Evolutionary conservation across 257 asterid species (phyloP).

Genomic region (Nicotiana undulata): DNA sequence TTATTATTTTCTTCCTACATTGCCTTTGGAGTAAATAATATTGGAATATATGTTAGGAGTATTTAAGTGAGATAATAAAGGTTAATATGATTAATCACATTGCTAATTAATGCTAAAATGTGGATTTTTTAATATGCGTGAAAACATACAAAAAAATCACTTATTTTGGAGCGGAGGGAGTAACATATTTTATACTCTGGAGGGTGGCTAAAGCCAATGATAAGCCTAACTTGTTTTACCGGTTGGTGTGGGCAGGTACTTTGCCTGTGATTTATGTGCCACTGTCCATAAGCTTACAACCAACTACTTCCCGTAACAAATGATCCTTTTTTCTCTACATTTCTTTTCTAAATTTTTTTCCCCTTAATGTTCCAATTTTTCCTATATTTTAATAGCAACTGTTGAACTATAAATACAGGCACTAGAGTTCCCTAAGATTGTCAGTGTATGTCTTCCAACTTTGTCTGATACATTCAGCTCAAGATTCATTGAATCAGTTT

Average conservation of each 20-base stretch:
- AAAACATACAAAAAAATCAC: too few relatives aligned
- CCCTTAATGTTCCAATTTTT: not conserved
- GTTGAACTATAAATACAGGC: slow-evolving; percentile 35
- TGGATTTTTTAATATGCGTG: too few relatives aligned
- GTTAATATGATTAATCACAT: too few relatives aligned
- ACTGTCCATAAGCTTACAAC: not conserved
- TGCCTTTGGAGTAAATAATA: too few relatives aligned
- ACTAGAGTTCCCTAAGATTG: not conserved
- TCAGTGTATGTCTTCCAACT: slow-evolving; percentile 10
- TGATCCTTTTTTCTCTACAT: not conserved
- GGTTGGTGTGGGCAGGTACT: slow-evolving; percentile 15
- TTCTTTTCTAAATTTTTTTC: not conserved
- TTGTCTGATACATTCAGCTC: not conserved
- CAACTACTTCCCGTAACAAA: slow-evolving; percentile 13
- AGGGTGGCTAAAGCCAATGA: not conserved
- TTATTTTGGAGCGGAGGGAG: too few relatives aligned
- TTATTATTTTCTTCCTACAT: too few relatives aligned
- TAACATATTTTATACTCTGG: not conserved
- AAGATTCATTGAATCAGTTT: not conserved
- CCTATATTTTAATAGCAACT: not conserved
- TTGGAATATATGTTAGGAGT: too few relatives aligned
- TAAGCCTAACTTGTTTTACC: slow-evolving; percentile 22
- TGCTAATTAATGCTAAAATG: too few relatives aligned
- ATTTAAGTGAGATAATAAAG: too few relatives aligned
- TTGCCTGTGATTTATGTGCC: slow-evolving; percentile 2